Base-by-base conservation (phyloP, 805 yeast genomes). In the Teunomyces pallodes region DNA sequence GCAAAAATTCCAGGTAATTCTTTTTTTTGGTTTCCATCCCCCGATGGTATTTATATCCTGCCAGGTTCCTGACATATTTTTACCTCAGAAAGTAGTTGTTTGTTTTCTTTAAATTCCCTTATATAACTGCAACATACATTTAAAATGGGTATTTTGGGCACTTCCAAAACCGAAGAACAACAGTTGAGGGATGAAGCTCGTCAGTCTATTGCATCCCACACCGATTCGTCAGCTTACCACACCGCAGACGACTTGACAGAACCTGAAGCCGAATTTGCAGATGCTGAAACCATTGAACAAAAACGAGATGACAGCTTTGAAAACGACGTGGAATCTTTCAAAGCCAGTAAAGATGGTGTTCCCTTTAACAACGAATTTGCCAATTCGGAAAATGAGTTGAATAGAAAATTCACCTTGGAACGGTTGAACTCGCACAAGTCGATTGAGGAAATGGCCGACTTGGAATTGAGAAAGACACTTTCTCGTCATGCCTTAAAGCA, bases 131-230 rank as follows among this genome's bases (percentile, higher is more conserved):
- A 38, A 17, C 17, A 14, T 13, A 36, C 41, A 38, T 13, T n/a
- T 10, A 38, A 24, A 30, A 69, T 70, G 74, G 73, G 66, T 5
- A 41, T 65, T n/a, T 65, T 70, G 38, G 74, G 75, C 9, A 61
- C 73, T 7, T 60, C 70, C 4, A 36, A 56, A 27, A 44, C 54
- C 10, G 74, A 70, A 45, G 71, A 67, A 48, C 57, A 53, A 6
- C 55, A 53, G 12, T 52, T 67, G 40, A 54, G 68, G 39, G 56
- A 58, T n/a, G 43, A 45, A 49, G 39, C 45, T 36, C 46, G 50
- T 47, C 50, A 39, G 40, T 50, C 49, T 12, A 48, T 30, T 45
- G 50, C 49, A 26, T 58, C 72, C 2, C 43, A 51, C 39, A 61
- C 69, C 5, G 60, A 58, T 1, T 51, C 64, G 12, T 63, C 70